Percentiles rank a stretch among this genome's conserved stretches.
Conservation (phyloP, 768 basidiomycete species). For the Mycena capillaripes region DNA sequence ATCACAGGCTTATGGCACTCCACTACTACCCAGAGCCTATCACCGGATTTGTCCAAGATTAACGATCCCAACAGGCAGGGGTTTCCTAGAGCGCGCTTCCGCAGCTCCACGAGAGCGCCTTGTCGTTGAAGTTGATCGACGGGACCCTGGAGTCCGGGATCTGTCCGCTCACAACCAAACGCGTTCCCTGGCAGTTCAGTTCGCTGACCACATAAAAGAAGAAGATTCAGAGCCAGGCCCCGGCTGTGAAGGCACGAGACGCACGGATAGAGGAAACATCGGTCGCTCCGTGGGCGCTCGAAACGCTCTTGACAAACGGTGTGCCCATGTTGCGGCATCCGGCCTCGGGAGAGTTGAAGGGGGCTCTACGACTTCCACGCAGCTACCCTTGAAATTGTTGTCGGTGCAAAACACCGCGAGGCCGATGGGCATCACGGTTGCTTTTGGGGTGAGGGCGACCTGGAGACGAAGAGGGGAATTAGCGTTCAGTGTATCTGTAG, state of each 20-base stretch:
- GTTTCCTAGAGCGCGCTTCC: neutral
- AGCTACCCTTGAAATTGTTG: neutral
- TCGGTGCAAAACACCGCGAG: neutral
- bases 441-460: neutral
- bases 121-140: no score
- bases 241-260: neutral
- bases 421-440: neutral
- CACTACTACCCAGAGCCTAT: no score
- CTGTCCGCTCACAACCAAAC: neutral
- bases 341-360: neutral
- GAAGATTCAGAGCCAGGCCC: neutral
- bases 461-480: neutral
- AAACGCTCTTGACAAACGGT: neutral
- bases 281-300: neutral
- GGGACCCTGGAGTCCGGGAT: neutral
- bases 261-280: neutral
- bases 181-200: neutral
- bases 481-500: neutral
- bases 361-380: neutral
- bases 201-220: neutral
- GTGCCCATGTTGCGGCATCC: neutral
- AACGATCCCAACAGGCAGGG: no score
- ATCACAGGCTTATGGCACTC: no score
- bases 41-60: no score
- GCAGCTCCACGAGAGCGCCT: neutral